Evolutionary conservation across 2,329 filamentous ascomycete species (phyloP), one percentile per base, ranked within the genome.

Genomic region (Epichloe sibirici): DNA sequence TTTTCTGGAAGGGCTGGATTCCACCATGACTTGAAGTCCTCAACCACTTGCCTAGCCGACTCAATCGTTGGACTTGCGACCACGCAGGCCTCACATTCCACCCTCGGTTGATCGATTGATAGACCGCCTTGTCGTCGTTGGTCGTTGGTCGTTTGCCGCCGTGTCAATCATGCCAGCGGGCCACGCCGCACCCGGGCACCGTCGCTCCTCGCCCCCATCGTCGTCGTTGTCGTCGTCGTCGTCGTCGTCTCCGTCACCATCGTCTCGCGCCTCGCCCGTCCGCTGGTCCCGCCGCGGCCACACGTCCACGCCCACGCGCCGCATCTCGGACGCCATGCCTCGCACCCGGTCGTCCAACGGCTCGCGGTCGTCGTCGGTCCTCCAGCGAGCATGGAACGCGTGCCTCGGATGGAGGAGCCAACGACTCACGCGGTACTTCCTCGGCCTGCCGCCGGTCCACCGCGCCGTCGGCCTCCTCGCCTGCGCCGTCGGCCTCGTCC

Each of bases 361-460:
- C 31, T 21, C 31, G 43, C 62, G 43, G 75, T 35, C 25, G 13
- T 45, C 12, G 15, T 34, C 69, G 74, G 55, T 66, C 69, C 31
- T 71, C 73, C 53, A 69, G 70, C 51, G 72, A 39, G 57, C 63
- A 39, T 57, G 53, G 58, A 53, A 57, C 6, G 34, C 35, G 9
- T 53, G 71, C 53, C 69, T 74, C 57, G 60, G 75, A 37, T 55
- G 53, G 51, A 71, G 73, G 51, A 71, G 73, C 55, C 66, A 69
- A 58, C 65, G 74, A 54, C 64, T 73, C 31, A 48, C 75, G 45
- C 67, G 70, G 53, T 69, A 77, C 45, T 86, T 79, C 69, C 66
- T 74, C 57, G 70, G 70, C 57, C 72, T 88, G 50, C 72, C 78
- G 13, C 72, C 78, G 1, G 62, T 81, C 52, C 85, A 94, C 66